Evolutionary conservation across 2,329 filamentous ascomycete genomes (phyloP).

Genomic region (Clarireedia homoeocarpa): DNA sequence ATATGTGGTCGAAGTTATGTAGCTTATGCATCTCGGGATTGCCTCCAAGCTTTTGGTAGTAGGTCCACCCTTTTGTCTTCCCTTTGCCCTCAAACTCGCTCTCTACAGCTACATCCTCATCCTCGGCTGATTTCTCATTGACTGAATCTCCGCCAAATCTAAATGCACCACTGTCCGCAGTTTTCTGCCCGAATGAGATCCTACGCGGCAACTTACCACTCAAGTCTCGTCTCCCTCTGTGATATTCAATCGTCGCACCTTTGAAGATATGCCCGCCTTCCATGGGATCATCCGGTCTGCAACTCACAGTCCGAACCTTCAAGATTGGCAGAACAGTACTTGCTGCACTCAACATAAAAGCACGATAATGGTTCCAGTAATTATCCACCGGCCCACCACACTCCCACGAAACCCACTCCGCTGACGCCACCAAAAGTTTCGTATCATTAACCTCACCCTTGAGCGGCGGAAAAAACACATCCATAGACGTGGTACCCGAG

Average conservation of each 20-base stretch:
- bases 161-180: not conserved
- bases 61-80: not conserved
- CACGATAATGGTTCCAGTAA: slow-evolving; percentile 4
- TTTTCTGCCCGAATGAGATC: not conserved
- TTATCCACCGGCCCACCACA: slow-evolving; percentile 1
- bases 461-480: not conserved
- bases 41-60: slow-evolving; percentile 5
- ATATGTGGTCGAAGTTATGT: slow-evolving; percentile 6
- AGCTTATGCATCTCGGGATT: slow-evolving; percentile 4
- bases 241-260: not conserved
- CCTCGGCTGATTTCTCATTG: not conserved
- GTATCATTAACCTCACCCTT: slow-evolving; percentile 1
- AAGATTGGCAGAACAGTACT: not conserved
- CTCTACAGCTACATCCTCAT: not conserved
- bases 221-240: not conserved
- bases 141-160: not conserved
- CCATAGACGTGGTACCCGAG: not conserved
- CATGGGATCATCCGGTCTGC: not conserved
- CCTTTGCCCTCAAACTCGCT: not conserved
- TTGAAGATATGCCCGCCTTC: slow-evolving; percentile 2
- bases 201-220: not conserved
- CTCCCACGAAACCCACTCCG: slow-evolving; percentile 4
- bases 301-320: slow-evolving; percentile 4
- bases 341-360: not conserved
- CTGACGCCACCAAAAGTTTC: not conserved